These are phyloP conservation scores for Suhomyces tanzawaensis DNA, from an alignment of 805 yeast genomes.

Conservation along the genomic window DNA sequence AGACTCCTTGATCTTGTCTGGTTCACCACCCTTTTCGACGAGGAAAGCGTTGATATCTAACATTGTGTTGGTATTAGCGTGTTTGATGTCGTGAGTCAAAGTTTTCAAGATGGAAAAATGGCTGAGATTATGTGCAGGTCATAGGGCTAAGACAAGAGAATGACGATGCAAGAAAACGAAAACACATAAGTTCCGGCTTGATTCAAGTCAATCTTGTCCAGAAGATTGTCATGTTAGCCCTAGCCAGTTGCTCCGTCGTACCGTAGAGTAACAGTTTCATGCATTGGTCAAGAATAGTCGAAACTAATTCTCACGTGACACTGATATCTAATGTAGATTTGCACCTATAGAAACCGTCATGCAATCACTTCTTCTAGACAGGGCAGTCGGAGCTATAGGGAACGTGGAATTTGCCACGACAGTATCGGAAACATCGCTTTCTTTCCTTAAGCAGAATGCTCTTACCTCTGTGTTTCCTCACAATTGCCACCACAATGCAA, in stretches of 20 bases:
- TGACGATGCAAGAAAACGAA: too few species aligned
- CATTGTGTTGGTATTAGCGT: constrained; percentile 45
- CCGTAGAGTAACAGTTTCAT: too few species aligned
- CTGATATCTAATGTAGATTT: too few species aligned
- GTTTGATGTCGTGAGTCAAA: constrained; percentile 1
- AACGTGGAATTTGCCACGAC: constrained; percentile 36
- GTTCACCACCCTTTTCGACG: constrained; percentile 96
- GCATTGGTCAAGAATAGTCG: too few species aligned
- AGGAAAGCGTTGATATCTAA: constrained; percentile 89
- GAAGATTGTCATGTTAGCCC: too few species aligned
- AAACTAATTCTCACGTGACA: too few species aligned
- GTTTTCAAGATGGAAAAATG: constrained; percentile 4
- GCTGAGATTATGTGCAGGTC: constrained; percentile 3
- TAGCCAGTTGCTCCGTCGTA: too few species aligned
- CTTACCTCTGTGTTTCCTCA: constrained; percentile 33
- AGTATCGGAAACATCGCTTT: constrained; percentile 36
- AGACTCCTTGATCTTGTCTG: constrained; percentile 80
- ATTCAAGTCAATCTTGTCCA: too few species aligned
- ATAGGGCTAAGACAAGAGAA: too few species aligned
- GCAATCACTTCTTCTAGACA: constrained; percentile 40
- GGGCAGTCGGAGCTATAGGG: constrained; percentile 26
- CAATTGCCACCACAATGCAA: constrained; percentile 48
- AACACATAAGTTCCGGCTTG: too few species aligned
- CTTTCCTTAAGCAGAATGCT: constrained; percentile 24
- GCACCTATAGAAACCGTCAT: too few species aligned